A percentile compares a stretch with the other conserved stretches of the same genome.
These are phyloP conservation scores for Sugiyamaella grinbergsii DNA, from an alignment of 1,139 yeast species.

Conservation along the genomic window DNA sequence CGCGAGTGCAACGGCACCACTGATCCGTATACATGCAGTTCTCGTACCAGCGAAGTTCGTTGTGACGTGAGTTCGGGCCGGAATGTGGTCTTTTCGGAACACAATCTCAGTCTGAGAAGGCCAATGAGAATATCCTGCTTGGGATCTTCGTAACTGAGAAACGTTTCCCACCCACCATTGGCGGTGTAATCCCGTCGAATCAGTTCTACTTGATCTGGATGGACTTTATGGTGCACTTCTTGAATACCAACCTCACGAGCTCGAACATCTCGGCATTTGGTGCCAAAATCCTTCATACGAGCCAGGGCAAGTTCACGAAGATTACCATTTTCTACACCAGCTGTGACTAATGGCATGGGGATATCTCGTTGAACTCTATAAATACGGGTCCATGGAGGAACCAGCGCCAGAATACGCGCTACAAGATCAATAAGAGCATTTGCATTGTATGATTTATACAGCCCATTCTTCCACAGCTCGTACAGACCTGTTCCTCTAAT, in stretches of 20 bases:
- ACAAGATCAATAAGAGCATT: constrained; percentile 91
- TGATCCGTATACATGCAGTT: constrained; percentile 94
- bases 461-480: constrained; percentile 96
- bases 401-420: constrained; percentile 91
- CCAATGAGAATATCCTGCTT: constrained; percentile 95
- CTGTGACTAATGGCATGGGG: constrained; percentile 97
- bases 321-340: constrained; percentile 98
- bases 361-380: constrained; percentile 98
- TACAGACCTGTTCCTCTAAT: constrained; percentile 97
- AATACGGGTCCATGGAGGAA: constrained; percentile 99
- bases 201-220: constrained; percentile 95
- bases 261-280: constrained; percentile 95
- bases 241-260: constrained; percentile 99
- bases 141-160: constrained; percentile 94
- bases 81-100: constrained; percentile 85
- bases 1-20: constrained; percentile 97
- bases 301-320: constrained; percentile 93
- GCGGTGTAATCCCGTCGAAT: constrained; percentile 96
- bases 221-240: constrained; percentile 95
- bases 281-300: constrained; percentile 97
- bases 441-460: constrained; percentile 92
- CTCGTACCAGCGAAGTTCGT: constrained; percentile 91
- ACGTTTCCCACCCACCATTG: constrained; percentile 99
- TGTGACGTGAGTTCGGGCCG: constrained; percentile 84
- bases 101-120: constrained; percentile 79